Base-by-base conservation (phyloP, 1,139 yeast genomes). In the Zygotorulaspora mrakii region DNA sequence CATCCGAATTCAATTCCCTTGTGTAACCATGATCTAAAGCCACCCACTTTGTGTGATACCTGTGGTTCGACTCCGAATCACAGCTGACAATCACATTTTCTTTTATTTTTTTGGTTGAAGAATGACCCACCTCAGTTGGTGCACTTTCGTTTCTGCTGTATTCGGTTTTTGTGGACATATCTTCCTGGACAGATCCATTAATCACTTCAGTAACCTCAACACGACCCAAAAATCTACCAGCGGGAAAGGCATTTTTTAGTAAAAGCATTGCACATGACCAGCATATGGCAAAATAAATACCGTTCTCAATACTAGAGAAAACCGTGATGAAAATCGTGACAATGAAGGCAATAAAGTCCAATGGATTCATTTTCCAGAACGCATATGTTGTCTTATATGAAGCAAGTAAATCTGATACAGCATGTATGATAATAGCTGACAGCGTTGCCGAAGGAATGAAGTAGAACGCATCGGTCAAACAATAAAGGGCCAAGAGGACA, bases 391-490 rank as follows among this genome's bases (percentile, higher is more conserved):
- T 75, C 53, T 74, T 74, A 59, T 81, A 87, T 40, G 78, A 73
- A 4, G 95, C 83, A 50, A 88, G 69, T 62, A 89, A 75, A 66
- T 88, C 96, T 33, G 85, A 77, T 17, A 89, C 97, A n/a, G 96
- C 96, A 64, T 89, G 96, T 55, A 89, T 89, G 53, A 89, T 88
- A 50, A 89, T 79, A 1, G 96, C 96, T 51, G 80, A 71, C 45
- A 89, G 71, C 1, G 89, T 77, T 9, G 96, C 95, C 56, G 84
- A 87, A 42, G 96, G 95, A 63, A 89, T 89, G 68, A 77, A 89
- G 70, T 73, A 86, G 69, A 89, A 89, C 4, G 94, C 82, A 39
- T 71, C 71, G 8, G 96, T 87, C 53, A 89, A 74, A 42, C 83
- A 82, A 63, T 88, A 89, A 47, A 89, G 71, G 2, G 96, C 95